Evolutionary conservation across 768 basidiomycete genomes (phyloP).

Genomic region (Suillus plorans): DNA sequence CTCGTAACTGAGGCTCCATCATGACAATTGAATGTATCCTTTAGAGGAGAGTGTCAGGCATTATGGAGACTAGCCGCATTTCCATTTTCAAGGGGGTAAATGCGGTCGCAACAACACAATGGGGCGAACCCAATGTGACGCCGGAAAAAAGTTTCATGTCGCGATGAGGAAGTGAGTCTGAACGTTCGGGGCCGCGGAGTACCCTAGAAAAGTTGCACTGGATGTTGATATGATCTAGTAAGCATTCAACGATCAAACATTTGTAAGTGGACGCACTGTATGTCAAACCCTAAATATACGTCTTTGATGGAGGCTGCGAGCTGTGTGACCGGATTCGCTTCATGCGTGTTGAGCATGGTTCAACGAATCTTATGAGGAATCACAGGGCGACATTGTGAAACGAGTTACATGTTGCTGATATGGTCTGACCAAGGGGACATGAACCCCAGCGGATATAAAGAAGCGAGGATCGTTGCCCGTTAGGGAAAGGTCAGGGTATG

Average conservation of each 20-base stretch:
- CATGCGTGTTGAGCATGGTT: not conserved
- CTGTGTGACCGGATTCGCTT: not conserved
- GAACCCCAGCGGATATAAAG: slow-evolving; percentile 32
- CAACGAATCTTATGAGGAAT: not conserved
- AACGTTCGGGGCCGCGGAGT: not conserved
- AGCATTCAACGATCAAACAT: not conserved
- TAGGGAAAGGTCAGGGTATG: slow-evolving; percentile 3
- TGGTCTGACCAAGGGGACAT: slow-evolving; percentile 12
- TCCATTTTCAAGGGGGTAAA: slow-evolving; percentile 7
- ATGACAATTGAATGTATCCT: slow-evolving; percentile 1
- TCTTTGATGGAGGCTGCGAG: not conserved
- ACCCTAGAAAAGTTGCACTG: not conserved
- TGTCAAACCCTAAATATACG: not conserved
- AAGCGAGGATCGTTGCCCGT: slow-evolving; percentile 25
- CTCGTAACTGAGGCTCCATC: slow-evolving; percentile 9
- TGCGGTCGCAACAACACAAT: not conserved
- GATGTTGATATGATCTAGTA: not conserved
- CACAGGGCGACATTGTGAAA: too few relatives aligned
- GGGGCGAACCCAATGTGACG: not conserved
- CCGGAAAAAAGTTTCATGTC: slow-evolving; percentile 1
- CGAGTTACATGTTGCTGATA: not conserved
- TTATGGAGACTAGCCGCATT: slow-evolving; percentile 6
- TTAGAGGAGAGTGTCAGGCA: not conserved
- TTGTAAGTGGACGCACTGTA: not conserved
- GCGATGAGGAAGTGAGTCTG: not conserved